Evolutionary conservation across 2,329 filamentous ascomycete species (phyloP), one percentile per base, ranked within the genome.

Genomic region (Bipolaris victoriae): DNA sequence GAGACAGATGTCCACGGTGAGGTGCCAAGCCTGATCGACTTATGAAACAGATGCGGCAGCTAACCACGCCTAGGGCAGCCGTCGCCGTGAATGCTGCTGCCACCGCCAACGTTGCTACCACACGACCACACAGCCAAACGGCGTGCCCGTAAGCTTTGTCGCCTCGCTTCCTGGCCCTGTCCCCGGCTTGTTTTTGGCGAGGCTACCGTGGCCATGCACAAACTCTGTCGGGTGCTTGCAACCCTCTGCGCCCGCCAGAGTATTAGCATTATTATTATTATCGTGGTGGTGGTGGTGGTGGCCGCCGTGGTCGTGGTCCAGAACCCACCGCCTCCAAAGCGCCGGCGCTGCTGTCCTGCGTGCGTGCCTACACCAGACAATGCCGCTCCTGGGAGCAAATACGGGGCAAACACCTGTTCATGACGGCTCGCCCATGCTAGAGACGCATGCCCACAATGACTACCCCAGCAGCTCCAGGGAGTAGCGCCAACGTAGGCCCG

Each of bases 1-100:
- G 52, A 64, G 65, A 62, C 61, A 62, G 50, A 57, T 13, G 58
- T 64, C 56, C 55, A 64, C 53, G 47, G 55, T 60, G 62, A 58
- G 57, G 57, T 56, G 63, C 63, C 64, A 64, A 67, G 63, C 50
- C 36, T 55, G 63, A 67, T 67, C 61, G 63, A 49, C 63, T 58
- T 52, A 55, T 65, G 64, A 67, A 65, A 67, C 63, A 57, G 59
- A 50, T 53, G 62, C 64, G 64, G 63, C 59, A 62, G 61, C 64
- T 67, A 65, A 49, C 39, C 58, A 58, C 57, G 58, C 49, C 58
- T 60, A 47, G 53, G 60, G 48, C 33, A 52, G 50, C 26, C 47
- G 57, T 52, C 57, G 52, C 50, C 60, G 57, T 56, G 50, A 39
- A 57, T 48, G 51, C 43, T 41, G 35, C 49, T 49, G 11, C 40